phyloP scores from a whole-genome alignment of 2,329 filamentous ascomycete genomes.

The Phialophora verrucosa region DNA sequence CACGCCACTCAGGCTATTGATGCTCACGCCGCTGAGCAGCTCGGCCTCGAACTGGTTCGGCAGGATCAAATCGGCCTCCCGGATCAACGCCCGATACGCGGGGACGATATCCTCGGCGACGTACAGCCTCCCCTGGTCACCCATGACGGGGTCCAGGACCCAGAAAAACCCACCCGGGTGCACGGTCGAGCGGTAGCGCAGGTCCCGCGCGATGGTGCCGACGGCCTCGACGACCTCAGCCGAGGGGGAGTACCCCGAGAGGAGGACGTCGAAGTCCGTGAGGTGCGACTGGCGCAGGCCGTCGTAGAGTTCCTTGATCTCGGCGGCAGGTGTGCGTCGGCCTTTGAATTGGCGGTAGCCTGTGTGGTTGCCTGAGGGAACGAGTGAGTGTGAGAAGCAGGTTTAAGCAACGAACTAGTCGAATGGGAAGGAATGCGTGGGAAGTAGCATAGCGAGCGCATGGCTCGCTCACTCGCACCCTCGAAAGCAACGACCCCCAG shows the following conservation, averaged over 20 bases:
- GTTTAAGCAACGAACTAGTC: neutral
- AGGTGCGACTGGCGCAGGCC: slow-evolving; percentile 84
- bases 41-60: slow-evolving; percentile 98
- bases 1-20: slow-evolving; percentile 30
- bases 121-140: slow-evolving; percentile 89
- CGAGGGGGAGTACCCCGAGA: slow-evolving; percentile 92
- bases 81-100: slow-evolving; percentile 80
- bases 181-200: slow-evolving; percentile 59
- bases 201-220: slow-evolving; percentile 79
- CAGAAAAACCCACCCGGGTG: slow-evolving; percentile 38
- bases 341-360: slow-evolving; percentile 90
- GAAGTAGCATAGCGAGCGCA: neutral
- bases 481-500: neutral
- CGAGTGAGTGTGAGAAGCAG: neutral
- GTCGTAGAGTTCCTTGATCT: slow-evolving; percentile 82
- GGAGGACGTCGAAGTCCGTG: slow-evolving; percentile 88
- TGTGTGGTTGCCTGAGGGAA: slow-evolving; percentile 82
- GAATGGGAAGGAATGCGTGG: neutral
- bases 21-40: slow-evolving; percentile 58
- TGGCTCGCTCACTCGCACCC: neutral
- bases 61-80: slow-evolving; percentile 85
- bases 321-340: slow-evolving; percentile 76
- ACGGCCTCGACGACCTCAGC: slow-evolving; percentile 83
- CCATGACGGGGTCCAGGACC: slow-evolving; percentile 97
- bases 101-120: slow-evolving; percentile 90